Evolutionary conservation across 2,329 filamentous ascomycete species (phyloP), one percentile per base, ranked within the genome.

Genomic region (Colletotrichum sublineola): DNA sequence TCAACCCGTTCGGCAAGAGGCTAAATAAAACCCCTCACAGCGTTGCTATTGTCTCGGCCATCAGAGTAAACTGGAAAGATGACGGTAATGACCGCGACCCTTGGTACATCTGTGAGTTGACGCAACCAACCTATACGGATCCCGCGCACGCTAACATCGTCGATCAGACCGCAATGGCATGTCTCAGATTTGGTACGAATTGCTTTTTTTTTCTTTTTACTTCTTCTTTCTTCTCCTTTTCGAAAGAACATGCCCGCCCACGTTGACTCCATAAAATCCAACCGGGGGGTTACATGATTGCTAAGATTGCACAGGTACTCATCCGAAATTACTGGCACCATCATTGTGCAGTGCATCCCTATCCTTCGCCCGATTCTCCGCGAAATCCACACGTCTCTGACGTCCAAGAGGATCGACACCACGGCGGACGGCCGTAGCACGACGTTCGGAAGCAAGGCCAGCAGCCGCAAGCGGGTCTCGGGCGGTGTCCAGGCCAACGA

Each of bases 301-400:
- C 64, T 66, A 38, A 61, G 18, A 65, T 58, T 15, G 50, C 38
- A 63, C 46, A 78, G 80, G 79, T 84, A 87, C 77, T 86, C 85
- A 0, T 86, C 86, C 20, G 86, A 88, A 77, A 80, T 88, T 65
- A 82, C 85, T 11, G 86, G 86, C 65, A 88, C 86, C 36, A 87
- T 88, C 74, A 87, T 88, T 55, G 86, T 88, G 5, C 86, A 88
- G 74, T 88, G 85, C 71, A 84, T 88, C 3, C 86, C 86, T 2
- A 83, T 88, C 20, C 75, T 88, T 9, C 83, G 86, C 12, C 85
- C 86, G 0, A 81, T 88, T 29, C 73, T 88, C 52, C 71, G 73
- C 29, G 73, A 74, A 20, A 74, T 74, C 46, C 73, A 74, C 58
- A 73, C 70, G 31, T 70, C 73, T 5, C 53, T 74, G 52, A 74